phyloP scores from a whole-genome alignment of 305 asterid genomes.

The Fraxinus platypoda region DNA sequence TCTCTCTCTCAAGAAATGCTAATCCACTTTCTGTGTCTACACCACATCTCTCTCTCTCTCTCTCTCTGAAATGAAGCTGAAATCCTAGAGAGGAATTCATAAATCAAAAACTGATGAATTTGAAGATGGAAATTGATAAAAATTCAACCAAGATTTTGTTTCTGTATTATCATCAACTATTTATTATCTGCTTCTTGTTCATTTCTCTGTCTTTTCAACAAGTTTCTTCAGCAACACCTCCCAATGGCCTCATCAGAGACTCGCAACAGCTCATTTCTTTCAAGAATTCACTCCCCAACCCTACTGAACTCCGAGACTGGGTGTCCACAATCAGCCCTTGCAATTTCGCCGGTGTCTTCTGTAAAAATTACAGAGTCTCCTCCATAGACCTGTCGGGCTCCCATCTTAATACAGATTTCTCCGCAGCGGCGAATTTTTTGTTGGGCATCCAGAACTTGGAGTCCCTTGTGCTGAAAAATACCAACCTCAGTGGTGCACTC shows the following conservation, averaged over 20 bases:
- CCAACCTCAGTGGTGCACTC: constrained; percentile 37
- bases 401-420: constrained; percentile 33
- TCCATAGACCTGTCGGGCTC: constrained; percentile 35
- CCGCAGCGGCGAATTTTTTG: constrained; percentile 31
- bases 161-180: constrained; percentile 14
- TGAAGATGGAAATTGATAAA: constrained; percentile 43
- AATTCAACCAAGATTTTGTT: constrained; percentile 23
- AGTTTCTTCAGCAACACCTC: constrained; percentile 20
- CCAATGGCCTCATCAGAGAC: constrained; percentile 32
- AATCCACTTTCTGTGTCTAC: constrained; percentile 23
- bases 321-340: constrained; percentile 29
- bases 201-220: constrained; percentile 1
- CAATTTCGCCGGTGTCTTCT: constrained; percentile 39
- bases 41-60: constrained; percentile 25
- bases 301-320: constrained; percentile 39
- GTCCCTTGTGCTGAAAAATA: constrained; percentile 36
- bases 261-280: constrained; percentile 42
- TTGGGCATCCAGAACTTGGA: constrained; percentile 39
- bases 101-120: constrained; percentile 18
- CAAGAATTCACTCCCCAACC: constrained; percentile 33
- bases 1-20: constrained; percentile 20
- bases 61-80: constrained; percentile 49
- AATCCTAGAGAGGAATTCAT: constrained; percentile 23
- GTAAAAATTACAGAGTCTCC: constrained; percentile 41
- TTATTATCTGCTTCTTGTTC: constrained; percentile 19